Conservation (phyloP, 495 filamentous ascomycete species). For the Hypomontagnella monticulosa region DNA sequence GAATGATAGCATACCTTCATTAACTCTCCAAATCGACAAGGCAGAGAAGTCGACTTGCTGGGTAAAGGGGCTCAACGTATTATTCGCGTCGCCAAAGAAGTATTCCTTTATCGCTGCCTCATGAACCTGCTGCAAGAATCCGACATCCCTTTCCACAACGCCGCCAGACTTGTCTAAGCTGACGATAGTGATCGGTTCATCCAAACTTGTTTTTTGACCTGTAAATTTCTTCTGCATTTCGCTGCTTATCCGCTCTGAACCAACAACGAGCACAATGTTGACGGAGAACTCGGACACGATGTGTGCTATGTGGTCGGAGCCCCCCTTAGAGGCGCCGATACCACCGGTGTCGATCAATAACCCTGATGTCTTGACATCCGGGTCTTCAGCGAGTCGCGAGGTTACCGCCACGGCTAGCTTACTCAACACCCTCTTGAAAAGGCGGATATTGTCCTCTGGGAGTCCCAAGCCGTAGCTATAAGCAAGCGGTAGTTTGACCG, state of each 20-base stretch:
- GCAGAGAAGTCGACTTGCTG: conserved; percentile 79
- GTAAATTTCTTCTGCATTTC: conserved; percentile 80
- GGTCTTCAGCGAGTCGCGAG: conserved; percentile 81
- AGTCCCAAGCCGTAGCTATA: conserved; percentile 84
- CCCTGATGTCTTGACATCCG: conserved; percentile 72
- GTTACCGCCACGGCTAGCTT: conserved; percentile 82
- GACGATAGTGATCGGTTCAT: conserved; percentile 75
- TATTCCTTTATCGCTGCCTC: conserved; percentile 86
- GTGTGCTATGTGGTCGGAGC: conserved; percentile 76
- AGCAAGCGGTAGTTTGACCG: conserved; percentile 91
- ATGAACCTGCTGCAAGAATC: conserved; percentile 73
- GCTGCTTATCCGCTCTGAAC: conserved; percentile 82
- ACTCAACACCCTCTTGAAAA: conserved; percentile 78
- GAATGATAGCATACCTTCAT: conserved; percentile 55
- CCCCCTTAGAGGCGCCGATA: conserved; percentile 68
- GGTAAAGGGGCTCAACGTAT: conserved; percentile 84
- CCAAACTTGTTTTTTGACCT: conserved; percentile 65
- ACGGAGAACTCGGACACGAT: conserved; percentile 89
- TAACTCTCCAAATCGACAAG: conserved; percentile 73
- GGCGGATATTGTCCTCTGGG: conserved; percentile 75
- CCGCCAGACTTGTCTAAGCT: conserved; percentile 88
- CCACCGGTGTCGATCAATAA: conserved; percentile 89
- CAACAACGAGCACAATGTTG: conserved; percentile 82
- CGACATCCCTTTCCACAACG: conserved; percentile 80
- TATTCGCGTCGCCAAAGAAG: conserved; percentile 85